Base-by-base conservation (phyloP, 345 rosid species). In the Isatis tinctoria region DNA sequence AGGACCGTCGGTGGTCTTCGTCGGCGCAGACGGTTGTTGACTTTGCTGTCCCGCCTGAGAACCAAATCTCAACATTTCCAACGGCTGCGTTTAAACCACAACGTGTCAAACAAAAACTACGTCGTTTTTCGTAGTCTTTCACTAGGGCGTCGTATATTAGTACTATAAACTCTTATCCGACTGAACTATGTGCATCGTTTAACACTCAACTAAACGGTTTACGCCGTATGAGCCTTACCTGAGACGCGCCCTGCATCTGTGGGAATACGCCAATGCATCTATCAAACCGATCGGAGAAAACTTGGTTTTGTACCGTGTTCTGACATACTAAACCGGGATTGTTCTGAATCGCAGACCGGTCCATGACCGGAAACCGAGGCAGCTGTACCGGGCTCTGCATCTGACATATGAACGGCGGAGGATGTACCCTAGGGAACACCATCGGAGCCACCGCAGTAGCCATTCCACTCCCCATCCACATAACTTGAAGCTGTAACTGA, bases 381-480 rank as follows among this genome's bases (percentile, higher is more conserved):
- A 83, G 75, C 72, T 78, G 86, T 80, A 87, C 60, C 49, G 82
- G 77, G 54, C 43, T 73, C 33, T 84, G 83, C 81, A 84, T 81
- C 49, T 80, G 84, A 71, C 82, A 75, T 72, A 88, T 72, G 37
- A 83, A 86, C 28, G 44, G 67, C 3, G 66, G 61, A 41, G 81
- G 87, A 53, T 88, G 98, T 17, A 87, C 72, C 54, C 96, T 94
- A 9, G 90, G 89, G 77, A 89, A 91, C 94, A 93, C 87, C 88
- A 87, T 75, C 7, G 93, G 97, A 70, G 76, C 35, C 41, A 56
- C 28, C 39, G 87, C 87, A 88, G 58, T 44, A 54, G 87, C 87
- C 94, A 89, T 89, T 82, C 93, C 84, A 78, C 81, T 83, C 28
- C 98, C 94, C 91, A 91, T 87, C 89, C 97, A 91, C 94, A 91